Base-by-base conservation (phyloP, 1,284 basidiomycete species). In the Leccinum subspadiceum region DNA sequence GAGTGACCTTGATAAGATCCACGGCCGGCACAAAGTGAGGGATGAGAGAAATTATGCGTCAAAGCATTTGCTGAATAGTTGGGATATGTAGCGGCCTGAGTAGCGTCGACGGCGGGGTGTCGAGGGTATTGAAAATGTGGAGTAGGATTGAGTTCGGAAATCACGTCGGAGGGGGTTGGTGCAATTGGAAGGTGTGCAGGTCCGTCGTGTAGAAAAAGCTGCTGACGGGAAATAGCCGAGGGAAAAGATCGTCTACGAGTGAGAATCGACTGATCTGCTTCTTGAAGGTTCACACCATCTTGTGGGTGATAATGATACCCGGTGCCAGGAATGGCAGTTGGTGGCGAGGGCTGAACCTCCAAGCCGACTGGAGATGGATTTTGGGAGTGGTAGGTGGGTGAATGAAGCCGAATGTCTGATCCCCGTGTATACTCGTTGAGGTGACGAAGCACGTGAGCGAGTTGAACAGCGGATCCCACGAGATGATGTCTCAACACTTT, bases 401-500 rank as follows among this genome's bases (percentile, higher is more conserved):
- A 73, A 62, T 73, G 72, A 61, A 78, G 70, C 29, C 66, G 70
- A 48, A 81, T 70, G 54, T 79, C 76, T n/a, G 76, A 71, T 37
- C 70, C 72, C n/a, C 74, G 66, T 3, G 71, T 65, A 52, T 72
- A 73, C 4, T 73, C 69, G 17, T 76, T 78, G 22, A 89, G 73
- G 55, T 77, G 82, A 64, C 80, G 79, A 22, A 89, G 73, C 53
- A 87, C 74, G 62, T 85, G 82, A 33, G 79, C 76, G 10, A 90
- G 79, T 63, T 88, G 85, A 35, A 80, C 79, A 5, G 84, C 81
- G 20, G 86, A 82, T 24, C 90, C 89, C 31, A 84, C 76, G 52
- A 92, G 77, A 57, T 86, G 81, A 69, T 92, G 90, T 48, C 81
- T 81, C 59, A 90, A 73, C 15, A 88, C 78, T 13, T 78, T 79